Evolutionary conservation across 306 rosid genomes (phyloP).

Genomic region (Citrullus amarus): DNA sequence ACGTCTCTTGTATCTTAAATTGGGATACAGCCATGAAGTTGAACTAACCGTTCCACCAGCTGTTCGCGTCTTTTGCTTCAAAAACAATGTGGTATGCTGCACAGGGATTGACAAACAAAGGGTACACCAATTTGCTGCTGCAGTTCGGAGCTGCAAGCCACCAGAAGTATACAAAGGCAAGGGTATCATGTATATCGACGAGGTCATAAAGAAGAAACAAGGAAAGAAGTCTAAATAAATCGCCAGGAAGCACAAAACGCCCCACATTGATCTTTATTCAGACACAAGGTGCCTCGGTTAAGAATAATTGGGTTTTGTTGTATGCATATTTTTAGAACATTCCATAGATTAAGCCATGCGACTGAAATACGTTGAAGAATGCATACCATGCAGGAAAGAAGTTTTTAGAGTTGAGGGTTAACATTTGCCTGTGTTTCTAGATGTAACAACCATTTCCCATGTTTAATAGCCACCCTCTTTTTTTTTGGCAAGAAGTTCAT

Average conservation of each 20-base stretch:
- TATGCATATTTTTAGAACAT: neutral
- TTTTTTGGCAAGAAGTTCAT: neutral
- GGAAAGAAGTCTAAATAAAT: conserved; percentile 80
- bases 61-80: conserved; percentile 79
- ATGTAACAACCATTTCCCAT: neutral
- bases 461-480: neutral
- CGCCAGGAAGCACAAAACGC: neutral
- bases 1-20: conserved; percentile 51
- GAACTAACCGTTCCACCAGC: conserved; percentile 70
- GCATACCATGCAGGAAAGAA: neutral
- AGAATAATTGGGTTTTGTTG: neutral
- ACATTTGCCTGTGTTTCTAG: neutral
- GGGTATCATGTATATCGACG: conserved; percentile 76
- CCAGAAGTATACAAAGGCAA: conserved; percentile 94
- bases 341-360: neutral
- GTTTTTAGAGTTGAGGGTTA: neutral
- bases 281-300: neutral
- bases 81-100: conserved; percentile 82
- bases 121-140: conserved; percentile 79
- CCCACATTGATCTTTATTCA: neutral
- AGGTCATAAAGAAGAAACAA: conserved; percentile 65
- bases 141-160: conserved; percentile 71
- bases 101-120: conserved; percentile 77
- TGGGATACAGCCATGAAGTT: conserved; percentile 89
- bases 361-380: neutral